Conservation (phyloP, 345 rosid genomes). For the Erysimum cheiranthoides region DNA sequence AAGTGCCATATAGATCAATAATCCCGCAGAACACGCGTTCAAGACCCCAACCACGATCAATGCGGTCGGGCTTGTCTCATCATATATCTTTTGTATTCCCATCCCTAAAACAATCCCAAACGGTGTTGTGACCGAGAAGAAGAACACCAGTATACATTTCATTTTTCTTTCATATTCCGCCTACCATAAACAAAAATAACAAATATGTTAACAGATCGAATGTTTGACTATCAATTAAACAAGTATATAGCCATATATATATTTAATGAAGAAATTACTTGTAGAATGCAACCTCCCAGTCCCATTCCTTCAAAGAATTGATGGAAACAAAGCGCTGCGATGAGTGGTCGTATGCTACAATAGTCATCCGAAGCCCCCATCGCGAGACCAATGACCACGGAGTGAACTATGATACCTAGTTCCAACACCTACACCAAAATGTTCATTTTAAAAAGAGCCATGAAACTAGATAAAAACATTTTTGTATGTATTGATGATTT, state of each 20-base stretch:
- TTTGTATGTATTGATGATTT: too few species aligned
- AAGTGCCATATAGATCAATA: conserved; percentile 51
- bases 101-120: conserved; percentile 50
- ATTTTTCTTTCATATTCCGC: conserved; percentile 41
- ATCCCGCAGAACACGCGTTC: conserved; percentile 46
- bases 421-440: conserved; percentile 25
- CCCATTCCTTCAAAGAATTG: conserved; percentile 42
- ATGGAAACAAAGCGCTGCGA: conserved; percentile 41
- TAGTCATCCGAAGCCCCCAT: conserved; percentile 34
- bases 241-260: background rate
- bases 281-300: conserved; percentile 29
- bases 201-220: background rate
- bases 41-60: conserved; percentile 51
- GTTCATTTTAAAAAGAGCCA: too few species aligned
- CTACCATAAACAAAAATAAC: conserved; percentile 23
- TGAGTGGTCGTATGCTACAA: conserved; percentile 23
- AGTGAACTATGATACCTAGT: conserved; percentile 40
- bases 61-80: conserved; percentile 43
- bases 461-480: background rate
- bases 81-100: conserved; percentile 41
- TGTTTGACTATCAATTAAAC: background rate
- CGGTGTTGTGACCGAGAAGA: conserved; percentile 53
- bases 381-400: conserved; percentile 36
- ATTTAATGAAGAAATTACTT: conserved; percentile 9
- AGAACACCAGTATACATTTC: conserved; percentile 34